phyloP scores from a whole-genome alignment of 768 basidiomycete species.

The Boletus sp. region DNA sequence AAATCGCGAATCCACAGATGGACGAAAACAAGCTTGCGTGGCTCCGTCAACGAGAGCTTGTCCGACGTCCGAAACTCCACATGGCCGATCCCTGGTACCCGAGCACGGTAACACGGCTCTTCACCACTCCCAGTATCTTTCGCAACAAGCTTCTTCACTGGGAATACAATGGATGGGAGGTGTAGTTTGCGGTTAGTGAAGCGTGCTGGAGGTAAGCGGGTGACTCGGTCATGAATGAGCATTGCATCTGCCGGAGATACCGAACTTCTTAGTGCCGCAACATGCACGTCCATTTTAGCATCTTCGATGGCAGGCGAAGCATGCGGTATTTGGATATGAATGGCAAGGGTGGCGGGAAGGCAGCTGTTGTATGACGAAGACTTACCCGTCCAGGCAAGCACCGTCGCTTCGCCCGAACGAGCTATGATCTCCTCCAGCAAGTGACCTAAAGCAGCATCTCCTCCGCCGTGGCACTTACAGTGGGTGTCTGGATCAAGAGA shows the following conservation, averaged over 20 bases:
- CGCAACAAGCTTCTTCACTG: neutral
- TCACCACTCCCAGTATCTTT: neutral
- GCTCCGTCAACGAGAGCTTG: neutral
- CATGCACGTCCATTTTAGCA: neutral
- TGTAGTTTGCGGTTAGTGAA: conserved; percentile 2
- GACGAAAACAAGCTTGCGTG: conserved; percentile 4
- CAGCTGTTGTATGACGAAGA: conserved; percentile 15
- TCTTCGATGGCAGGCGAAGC: neutral
- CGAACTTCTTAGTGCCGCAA: neutral
- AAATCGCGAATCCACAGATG: conserved; percentile 16
- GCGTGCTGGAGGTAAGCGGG: neutral
- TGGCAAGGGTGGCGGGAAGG: conserved; percentile 1
- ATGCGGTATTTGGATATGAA: neutral
- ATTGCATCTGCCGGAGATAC: neutral
- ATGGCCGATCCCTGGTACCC: conserved; percentile 2
- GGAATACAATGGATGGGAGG: conserved; percentile 13
- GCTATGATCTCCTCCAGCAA: conserved; percentile 12
- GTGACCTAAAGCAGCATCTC: conserved; percentile 8
- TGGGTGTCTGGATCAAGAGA: neutral
- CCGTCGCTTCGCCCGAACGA: conserved; percentile 6
- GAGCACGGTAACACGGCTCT: conserved; percentile 1
- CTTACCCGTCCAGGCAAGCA: conserved; percentile 12
- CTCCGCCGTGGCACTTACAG: conserved; percentile 11
- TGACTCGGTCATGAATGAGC: neutral
- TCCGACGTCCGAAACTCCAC: conserved; percentile 3